A percentile compares a stretch with the other conserved stretches of the same genome.
Evolutionary conservation across 345 rosid species (phyloP).

Genomic region (Cardamine occulta): DNA sequence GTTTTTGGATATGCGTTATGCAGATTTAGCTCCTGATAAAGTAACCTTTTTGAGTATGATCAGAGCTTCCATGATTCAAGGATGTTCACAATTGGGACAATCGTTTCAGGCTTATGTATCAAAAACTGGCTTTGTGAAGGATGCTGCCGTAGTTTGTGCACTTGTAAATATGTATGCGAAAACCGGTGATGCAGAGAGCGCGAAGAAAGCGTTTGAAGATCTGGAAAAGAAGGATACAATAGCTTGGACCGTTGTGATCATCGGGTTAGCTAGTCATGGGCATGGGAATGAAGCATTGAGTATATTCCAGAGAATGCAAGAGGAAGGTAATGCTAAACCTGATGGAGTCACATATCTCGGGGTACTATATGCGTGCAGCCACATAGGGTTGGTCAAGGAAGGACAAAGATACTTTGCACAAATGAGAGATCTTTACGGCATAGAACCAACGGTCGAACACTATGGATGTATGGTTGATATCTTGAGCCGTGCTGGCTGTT

Average conservation of each 20-base stretch:
- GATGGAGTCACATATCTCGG: constrained; percentile 52
- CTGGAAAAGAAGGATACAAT: constrained; percentile 48
- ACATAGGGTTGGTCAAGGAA: constrained; percentile 53
- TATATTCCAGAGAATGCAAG: constrained; percentile 51
- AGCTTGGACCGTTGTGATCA: constrained; percentile 59
- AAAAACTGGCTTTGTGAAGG: constrained; percentile 38
- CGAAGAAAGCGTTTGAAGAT: constrained; percentile 16
- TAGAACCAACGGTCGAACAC: constrained; percentile 52
- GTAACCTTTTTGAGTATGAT: constrained; percentile 52
- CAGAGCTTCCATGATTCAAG: constrained; percentile 45
- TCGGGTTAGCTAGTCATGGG: constrained; percentile 63
- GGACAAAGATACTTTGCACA: constrained; percentile 50
- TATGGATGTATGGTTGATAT: constrained; percentile 60
- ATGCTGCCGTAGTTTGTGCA: constrained; percentile 41
- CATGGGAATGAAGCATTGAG: constrained; percentile 53
- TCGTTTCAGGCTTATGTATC: constrained; percentile 34
- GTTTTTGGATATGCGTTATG: constrained; percentile 42
- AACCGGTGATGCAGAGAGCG: constrained; percentile 40
- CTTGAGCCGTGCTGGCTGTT: constrained; percentile 58
- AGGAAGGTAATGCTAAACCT: constrained; percentile 46
- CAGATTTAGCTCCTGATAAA: constrained; percentile 43
- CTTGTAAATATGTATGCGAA: constrained; percentile 47
- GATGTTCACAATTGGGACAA: constrained; percentile 43
- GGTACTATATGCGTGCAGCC: constrained; percentile 59
- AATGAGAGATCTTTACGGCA: constrained; percentile 47